phyloP scores from a whole-genome alignment of 257 asterid genomes.

The Rubia yunnanensis region DNA sequence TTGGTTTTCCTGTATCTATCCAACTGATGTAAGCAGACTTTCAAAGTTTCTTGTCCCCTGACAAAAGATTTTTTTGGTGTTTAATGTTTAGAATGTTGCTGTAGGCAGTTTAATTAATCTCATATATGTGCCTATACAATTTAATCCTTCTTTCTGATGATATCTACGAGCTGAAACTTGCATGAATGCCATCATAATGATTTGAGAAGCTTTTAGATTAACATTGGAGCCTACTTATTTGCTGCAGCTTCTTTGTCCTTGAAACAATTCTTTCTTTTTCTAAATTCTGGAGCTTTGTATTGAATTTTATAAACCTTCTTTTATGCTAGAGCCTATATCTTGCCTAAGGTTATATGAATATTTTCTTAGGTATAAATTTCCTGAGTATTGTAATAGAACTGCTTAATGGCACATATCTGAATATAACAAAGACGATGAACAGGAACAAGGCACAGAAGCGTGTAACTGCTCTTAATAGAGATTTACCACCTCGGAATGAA shows the following conservation, averaged over 20 bases:
- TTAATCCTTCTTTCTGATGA: background rate
- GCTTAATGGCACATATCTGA: background rate
- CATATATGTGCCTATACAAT: background rate
- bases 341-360: background rate
- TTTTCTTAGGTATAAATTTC: background rate
- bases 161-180: background rate
- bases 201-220: background rate
- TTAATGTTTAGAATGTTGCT: background rate
- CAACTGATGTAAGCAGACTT: background rate
- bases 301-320: background rate
- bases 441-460: slow-evolving; percentile 95
- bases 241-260: background rate
- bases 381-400: background rate
- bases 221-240: background rate
- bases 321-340: slow-evolving; percentile 1
- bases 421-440: slow-evolving; percentile 6
- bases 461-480: slow-evolving; percentile 78
- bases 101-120: too few relatives aligned
- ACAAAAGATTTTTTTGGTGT: background rate
- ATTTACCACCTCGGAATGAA: slow-evolving; percentile 87
- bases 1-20: background rate
- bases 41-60: background rate
- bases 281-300: background rate
- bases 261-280: background rate
- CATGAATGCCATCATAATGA: background rate